Conservation (phyloP, 2,329 filamentous ascomycete species). For the Aspergillus tanneri region DNA sequence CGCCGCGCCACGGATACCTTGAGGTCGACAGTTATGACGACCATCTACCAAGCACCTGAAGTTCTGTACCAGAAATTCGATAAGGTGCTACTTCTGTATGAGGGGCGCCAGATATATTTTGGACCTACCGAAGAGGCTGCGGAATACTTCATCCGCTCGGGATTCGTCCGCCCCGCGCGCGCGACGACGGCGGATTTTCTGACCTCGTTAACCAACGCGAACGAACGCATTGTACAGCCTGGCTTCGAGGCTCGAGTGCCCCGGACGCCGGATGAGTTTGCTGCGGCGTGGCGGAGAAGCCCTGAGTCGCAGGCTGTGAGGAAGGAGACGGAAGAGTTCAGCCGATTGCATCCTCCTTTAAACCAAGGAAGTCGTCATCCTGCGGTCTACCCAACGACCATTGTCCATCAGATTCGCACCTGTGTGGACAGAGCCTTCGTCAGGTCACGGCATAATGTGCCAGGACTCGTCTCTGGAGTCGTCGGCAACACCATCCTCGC, state of each 20-base stretch:
- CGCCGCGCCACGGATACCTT: conserved; percentile 5
- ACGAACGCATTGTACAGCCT: conserved; percentile 56
- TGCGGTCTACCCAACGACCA: conserved; percentile 41
- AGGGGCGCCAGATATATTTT: conserved; percentile 76
- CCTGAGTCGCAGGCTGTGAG: conserved; percentile 45
- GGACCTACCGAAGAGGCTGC: conserved; percentile 62
- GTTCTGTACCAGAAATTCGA: conserved; percentile 61
- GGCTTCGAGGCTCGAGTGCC: conserved; percentile 66
- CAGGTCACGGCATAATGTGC: conserved; percentile 39
- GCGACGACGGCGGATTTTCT: conserved; percentile 72
- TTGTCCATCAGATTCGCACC: conserved; percentile 15
- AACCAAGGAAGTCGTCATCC: conserved; percentile 43
- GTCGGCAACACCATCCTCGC: conserved; percentile 78
- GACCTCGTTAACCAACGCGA: conserved; percentile 66
- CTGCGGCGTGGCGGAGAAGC: conserved; percentile 55
- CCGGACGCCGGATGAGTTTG: conserved; percentile 69
- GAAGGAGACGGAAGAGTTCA: conserved; percentile 46
- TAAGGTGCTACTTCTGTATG: conserved; percentile 70
- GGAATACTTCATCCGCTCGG: conserved; percentile 66
- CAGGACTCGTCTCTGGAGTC: conserved; percentile 82
- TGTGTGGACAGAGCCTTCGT: neutral
- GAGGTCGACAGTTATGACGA: conserved; percentile 48
- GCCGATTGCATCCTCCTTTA: conserved; percentile 43
- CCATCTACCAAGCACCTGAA: conserved; percentile 56
- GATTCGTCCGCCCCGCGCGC: conserved; percentile 66